phyloP scores from a whole-genome alignment of 2,329 filamentous ascomycete genomes.

The Aureobasidium sp. region DNA sequence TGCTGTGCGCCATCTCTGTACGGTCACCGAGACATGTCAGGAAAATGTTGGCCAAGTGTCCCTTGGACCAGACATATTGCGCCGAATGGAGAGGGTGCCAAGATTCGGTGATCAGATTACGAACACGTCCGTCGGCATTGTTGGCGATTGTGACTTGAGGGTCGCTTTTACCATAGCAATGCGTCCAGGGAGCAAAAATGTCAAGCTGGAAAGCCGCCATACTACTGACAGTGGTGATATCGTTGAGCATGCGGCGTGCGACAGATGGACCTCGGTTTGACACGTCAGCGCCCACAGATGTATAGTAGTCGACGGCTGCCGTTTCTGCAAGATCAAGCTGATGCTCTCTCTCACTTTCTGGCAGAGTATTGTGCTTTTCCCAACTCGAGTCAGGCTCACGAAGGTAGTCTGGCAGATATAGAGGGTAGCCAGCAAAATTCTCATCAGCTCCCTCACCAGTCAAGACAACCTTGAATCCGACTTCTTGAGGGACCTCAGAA shows the following conservation, averaged over 20 bases:
- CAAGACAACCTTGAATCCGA: conserved; percentile 47
- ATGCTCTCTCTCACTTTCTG: conserved; percentile 19
- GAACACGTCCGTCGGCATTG: conserved; percentile 25
- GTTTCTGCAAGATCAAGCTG: conserved; percentile 21
- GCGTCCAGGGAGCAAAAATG: conserved; percentile 31
- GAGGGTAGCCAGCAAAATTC: conserved; percentile 46
- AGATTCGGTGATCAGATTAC: conserved; percentile 23
- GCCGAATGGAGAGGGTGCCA: conserved; percentile 38
- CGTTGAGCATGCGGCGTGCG: conserved; percentile 32
- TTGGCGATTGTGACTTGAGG: conserved; percentile 29
- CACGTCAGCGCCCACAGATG: conserved; percentile 23
- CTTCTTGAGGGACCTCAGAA: conserved; percentile 34
- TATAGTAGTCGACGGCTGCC: conserved; percentile 22
- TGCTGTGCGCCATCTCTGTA: conserved; percentile 37
- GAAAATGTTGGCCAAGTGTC: conserved; percentile 31
- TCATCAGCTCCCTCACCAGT: conserved; percentile 42
- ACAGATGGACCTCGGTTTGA: conserved; percentile 23
- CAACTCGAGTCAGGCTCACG: conserved; percentile 39
- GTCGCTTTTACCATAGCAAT: conserved; percentile 23
- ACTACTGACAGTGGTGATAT: conserved; percentile 30
- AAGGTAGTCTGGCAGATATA: conserved; percentile 41
- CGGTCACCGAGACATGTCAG: conserved; percentile 38
- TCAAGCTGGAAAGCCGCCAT: conserved; percentile 30
- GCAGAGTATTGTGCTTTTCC: conserved; percentile 19
- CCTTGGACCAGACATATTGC: conserved; percentile 32